Base-by-base conservation (phyloP, 1,284 basidiomycete genomes). In the Ganoderma resinaceum region DNA sequence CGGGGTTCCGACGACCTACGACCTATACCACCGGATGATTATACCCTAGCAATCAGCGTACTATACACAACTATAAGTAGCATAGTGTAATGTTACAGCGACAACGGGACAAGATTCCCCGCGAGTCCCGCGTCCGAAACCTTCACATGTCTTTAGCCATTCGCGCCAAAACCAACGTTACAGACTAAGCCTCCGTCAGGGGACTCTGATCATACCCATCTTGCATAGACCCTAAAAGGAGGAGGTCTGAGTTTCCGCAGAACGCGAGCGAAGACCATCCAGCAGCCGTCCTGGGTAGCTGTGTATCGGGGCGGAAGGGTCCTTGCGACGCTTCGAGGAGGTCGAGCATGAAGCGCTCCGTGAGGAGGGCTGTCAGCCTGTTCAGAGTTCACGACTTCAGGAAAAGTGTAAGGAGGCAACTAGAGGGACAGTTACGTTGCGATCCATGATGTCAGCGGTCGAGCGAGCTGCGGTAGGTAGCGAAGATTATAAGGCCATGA, bases 321-420 rank as follows among this genome's bases (percentile, higher is more conserved):
- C 63, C 9, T 40, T 42, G 46, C 2, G 46, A 49, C 12, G 57
- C 66, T 14, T 64, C 53, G 40, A 59, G 63, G 14, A 68, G 63
- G 60, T 68, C 67, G 53, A 68, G 49, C 26, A 68, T 59, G 63
- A 65, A 68, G 49, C 67, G 67, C 31, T 59, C 43, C 4, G 63
- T 65, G 26, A 65, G n/a, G 59, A 65, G 58, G 8, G 67, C 31
- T 0, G 67, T 65, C 33, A 68, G n/a, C 5, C 63, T 68, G 52
- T 1, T 23, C 31, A 20, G 35, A 9, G 46, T 49, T 49, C 46
- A 26, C 8, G 46, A 2, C 3, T n/a, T 49, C n/a, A 49, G 46
- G 46, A 49, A 1, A 20, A n/a, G n/a, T 49, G 23, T 49, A n/a
- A n/a, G 12, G 18, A 18, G 46, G 23, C 7, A 26, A 11, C 7